These are phyloP conservation scores for Debaryomyces coudertii DNA, from an alignment of 1,139 yeast species.

Conservation along the genomic window DNA sequence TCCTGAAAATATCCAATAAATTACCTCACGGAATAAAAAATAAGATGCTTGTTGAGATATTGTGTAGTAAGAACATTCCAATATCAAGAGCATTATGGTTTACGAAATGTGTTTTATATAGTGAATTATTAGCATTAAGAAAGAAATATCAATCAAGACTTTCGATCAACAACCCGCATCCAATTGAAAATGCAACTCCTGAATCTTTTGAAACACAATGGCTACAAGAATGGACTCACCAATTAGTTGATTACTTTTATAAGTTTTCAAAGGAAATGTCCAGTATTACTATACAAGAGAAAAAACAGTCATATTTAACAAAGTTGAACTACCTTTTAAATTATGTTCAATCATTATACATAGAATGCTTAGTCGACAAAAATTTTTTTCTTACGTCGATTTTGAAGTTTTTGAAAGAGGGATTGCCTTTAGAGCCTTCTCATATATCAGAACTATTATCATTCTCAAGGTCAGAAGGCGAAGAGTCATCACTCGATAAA, in stretches of 20 bases:
- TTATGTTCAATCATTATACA: conserved; percentile 64
- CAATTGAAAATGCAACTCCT: conserved; percentile 11
- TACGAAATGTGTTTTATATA: conserved; percentile 81
- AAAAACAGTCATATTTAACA: conserved; percentile 50
- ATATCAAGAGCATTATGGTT: conserved; percentile 84
- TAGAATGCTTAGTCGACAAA: conserved; percentile 68
- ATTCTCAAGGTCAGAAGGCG: conserved; percentile 17
- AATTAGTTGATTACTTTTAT: conserved; percentile 62
- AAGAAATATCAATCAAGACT: conserved; percentile 43
- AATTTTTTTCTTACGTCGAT: conserved; percentile 65
- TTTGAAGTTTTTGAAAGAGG: conserved; percentile 56
- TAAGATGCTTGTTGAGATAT: conserved; percentile 69
- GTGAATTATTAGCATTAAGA: conserved; percentile 71
- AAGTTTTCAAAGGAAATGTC: conserved; percentile 49
- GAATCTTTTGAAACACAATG: conserved; percentile 59
- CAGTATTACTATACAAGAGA: conserved; percentile 28
- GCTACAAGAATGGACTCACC: conserved; percentile 89
- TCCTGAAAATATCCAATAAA: conserved; percentile 68
- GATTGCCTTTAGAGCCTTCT: conserved; percentile 47
- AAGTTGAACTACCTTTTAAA: conserved; percentile 62
- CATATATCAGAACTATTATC: conserved; percentile 25
- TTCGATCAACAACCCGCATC: conserved; percentile 15
- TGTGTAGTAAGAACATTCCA: conserved; percentile 69
- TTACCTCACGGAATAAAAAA: conserved; percentile 92
- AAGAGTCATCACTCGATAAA: conserved; percentile 13